phyloP scores from a whole-genome alignment of 768 basidiomycete species.

The Mycena belliarum region DNA sequence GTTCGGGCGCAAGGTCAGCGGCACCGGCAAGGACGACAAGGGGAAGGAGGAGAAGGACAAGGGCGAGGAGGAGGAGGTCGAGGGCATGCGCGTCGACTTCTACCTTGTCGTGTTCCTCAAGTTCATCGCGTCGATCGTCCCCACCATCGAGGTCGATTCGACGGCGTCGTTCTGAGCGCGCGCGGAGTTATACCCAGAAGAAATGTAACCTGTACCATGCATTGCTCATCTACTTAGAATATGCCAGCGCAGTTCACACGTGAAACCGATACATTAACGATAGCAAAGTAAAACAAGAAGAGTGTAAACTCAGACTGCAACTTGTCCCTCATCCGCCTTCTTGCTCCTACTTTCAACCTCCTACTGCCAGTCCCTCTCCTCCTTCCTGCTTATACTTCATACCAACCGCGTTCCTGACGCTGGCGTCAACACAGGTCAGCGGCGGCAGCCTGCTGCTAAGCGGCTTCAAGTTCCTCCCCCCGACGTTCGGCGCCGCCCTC shows the following conservation, averaged over 20 bases:
- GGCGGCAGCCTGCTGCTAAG: too few species aligned
- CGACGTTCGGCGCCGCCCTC: too few species aligned
- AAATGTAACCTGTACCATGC: slow-evolving; percentile 23
- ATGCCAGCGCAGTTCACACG: slow-evolving; percentile 2
- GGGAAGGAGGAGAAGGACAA: slow-evolving; percentile 57
- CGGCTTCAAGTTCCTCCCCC: too few species aligned
- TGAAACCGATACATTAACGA: neutral
- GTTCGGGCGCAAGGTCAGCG: slow-evolving; percentile 74
- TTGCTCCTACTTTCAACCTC: too few species aligned
- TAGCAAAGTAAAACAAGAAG: neutral
- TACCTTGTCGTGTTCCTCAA: slow-evolving; percentile 98
- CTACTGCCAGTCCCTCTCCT: too few species aligned
- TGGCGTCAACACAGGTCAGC: too few species aligned
- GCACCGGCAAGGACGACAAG: too few species aligned
- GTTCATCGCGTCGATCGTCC: slow-evolving; percentile 97
- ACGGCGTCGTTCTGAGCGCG: slow-evolving; percentile 68
- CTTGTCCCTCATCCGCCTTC: too few species aligned
- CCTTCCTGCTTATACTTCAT: too few species aligned
- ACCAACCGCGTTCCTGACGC: too few species aligned
- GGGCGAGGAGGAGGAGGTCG: slow-evolving; percentile 66
- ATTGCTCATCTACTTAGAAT: slow-evolving; percentile 14
- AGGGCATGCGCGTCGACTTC: slow-evolving; percentile 96
- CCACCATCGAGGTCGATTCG: slow-evolving; percentile 98
- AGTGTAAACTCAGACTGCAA: too few species aligned
- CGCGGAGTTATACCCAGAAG: slow-evolving; percentile 20